Conservation (phyloP, 441 rosid genomes). For the Mallotus japonicus region DNA sequence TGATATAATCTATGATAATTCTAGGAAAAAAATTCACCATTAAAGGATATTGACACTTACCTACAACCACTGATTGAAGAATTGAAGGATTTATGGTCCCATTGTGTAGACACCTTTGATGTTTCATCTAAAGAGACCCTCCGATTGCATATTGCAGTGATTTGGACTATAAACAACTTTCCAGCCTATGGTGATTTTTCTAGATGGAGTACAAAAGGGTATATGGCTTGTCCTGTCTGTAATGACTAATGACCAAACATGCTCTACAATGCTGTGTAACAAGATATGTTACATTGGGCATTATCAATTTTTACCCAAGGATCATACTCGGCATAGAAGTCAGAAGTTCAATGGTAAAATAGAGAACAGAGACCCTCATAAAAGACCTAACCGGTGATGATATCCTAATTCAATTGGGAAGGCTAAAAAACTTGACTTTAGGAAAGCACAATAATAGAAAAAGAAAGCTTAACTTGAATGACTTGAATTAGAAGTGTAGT, state of each 20-base stretch:
- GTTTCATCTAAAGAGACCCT: not conserved
- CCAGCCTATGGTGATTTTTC: too few species aligned
- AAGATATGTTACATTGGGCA: conserved; percentile 19
- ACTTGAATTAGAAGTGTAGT: not conserved
- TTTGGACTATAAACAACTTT: conserved; percentile 8
- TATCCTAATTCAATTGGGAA: not conserved
- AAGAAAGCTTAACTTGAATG: not conserved
- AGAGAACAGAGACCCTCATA: not conserved
- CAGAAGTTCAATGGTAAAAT: not conserved
- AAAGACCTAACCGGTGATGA: not conserved
- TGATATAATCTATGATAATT: too few species aligned
- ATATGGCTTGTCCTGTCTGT: too few species aligned
- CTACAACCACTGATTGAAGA: conserved; percentile 10
- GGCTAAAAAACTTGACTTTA: too few species aligned
- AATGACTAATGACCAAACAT: not conserved
- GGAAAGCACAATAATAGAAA: not conserved
- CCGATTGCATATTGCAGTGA: not conserved
- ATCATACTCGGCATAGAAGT: not conserved
- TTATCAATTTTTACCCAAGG: not conserved
- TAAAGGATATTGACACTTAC: conserved; percentile 3
- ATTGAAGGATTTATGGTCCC: conserved; percentile 13
- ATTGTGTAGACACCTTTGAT: conserved; percentile 4
- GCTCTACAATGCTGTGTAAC: not conserved
- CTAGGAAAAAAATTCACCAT: not conserved
- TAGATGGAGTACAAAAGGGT: too few species aligned